Conservation (phyloP, 1,139 yeast genomes). For the Suhomyces yuchorum region DNA sequence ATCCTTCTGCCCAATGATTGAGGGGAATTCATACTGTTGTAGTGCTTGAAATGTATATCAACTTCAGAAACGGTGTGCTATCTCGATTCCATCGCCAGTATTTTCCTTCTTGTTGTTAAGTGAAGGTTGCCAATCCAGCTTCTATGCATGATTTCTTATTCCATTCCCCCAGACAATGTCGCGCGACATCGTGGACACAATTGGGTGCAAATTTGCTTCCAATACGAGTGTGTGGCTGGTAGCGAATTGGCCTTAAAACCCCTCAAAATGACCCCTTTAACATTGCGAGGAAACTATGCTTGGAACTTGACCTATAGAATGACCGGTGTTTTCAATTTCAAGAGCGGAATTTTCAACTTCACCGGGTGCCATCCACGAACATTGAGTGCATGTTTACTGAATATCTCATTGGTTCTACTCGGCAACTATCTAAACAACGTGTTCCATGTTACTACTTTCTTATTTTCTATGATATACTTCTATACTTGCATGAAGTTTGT, state of each 20-base stretch:
- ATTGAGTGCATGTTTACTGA: too few relatives aligned
- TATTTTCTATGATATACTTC: neutral
- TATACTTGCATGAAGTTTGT: neutral
- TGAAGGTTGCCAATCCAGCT: neutral
- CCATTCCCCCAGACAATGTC: neutral
- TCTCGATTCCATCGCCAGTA: neutral
- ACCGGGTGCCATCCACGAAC: too few relatives aligned
- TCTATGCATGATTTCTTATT: neutral
- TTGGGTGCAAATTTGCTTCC: slow-evolving; percentile 8
- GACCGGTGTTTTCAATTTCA: too few relatives aligned
- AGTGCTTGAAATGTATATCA: too few relatives aligned
- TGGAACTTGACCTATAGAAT: too few relatives aligned
- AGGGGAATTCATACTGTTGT: too few relatives aligned
- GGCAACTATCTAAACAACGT: neutral
- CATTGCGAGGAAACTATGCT: too few relatives aligned
- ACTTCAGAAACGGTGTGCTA: neutral
- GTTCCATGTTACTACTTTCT: neutral
- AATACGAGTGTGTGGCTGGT: neutral
- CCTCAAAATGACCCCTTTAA: too few relatives aligned
- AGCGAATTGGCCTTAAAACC: neutral
- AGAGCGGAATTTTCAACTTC: too few relatives aligned
- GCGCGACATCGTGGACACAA: slow-evolving; percentile 3
- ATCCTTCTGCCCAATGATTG: too few relatives aligned
- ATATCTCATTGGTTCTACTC: neutral
- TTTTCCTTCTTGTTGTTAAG: neutral